Evolutionary conservation across 768 basidiomycete species (phyloP), one percentile per base, ranked within the genome.

Genomic region (Filobasidium floriforme): DNA sequence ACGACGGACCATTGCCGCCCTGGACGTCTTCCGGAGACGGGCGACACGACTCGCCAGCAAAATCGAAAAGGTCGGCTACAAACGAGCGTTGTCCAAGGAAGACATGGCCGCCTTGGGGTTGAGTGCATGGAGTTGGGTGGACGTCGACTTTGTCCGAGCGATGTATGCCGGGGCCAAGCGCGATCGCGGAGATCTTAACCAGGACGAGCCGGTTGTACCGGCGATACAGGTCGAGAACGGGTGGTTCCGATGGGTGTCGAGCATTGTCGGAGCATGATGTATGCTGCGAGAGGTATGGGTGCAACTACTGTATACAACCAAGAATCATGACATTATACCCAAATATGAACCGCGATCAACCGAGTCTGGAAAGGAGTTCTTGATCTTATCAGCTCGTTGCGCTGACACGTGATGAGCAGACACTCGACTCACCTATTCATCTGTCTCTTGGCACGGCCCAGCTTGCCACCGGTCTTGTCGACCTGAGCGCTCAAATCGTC

Each of bases 361-460:
- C 46, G 46, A 49, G 46, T 49, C 46, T 49, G 46, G 5, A 6
- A 49, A 49, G 22, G 46, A 15, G 46, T 49, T 37, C 32, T 4
- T 3, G 9, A 37, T 37, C 32, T 37, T 9, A 37, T 37, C 32
- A 37, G 32, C 32, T 37, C 32, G 32, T 9, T 9, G 32, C 32
- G 9, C 32, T 37, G 32, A 14, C 15, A 49, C 46, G 12, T 22
- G 5, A 49, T 49, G 14, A 14, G 46, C 46, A 49, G 6, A 15
- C 6, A 49, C 46, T 49, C 18, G 22, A 62, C 68, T 49, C 37
- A 80, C 78, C 84, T 83, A 73, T 90, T 90, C 80, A 96, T 76
- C 78, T 92, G 86, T 77, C 86, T 86, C 80, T 88, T 90, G 22
- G 92, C 85, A 22, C 81, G 79, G n/a, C 84, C 83, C 64, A 98